A percentile compares a stretch with the other conserved stretches of the same genome.
Conservation (phyloP, 768 basidiomycete genomes). For the Pleurotus djamor region DNA sequence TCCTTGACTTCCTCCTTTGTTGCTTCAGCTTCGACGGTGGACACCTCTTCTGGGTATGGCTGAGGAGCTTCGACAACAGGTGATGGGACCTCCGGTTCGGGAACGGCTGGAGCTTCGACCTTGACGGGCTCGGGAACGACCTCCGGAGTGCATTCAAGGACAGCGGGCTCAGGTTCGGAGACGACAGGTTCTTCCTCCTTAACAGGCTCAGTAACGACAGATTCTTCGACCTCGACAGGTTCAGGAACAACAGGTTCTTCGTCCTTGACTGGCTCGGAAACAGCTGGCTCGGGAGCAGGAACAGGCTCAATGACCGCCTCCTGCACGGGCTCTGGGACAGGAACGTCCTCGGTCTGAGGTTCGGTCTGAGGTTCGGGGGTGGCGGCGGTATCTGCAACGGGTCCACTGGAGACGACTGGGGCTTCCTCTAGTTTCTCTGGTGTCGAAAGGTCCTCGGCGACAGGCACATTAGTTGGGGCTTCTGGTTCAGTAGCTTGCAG, state of each 20-base stretch:
- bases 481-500: not conserved
- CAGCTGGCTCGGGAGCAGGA: not conserved
- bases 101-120: slow-evolving; percentile 7
- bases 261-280: not conserved
- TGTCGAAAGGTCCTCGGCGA: not conserved
- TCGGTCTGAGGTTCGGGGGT: not conserved
- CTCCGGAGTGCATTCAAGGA: not conserved
- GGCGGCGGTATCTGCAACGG: slow-evolving; percentile 2
- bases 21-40: not conserved
- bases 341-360: not conserved
- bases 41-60: not conserved
- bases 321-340: not conserved
- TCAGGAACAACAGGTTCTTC: slow-evolving; percentile 2
- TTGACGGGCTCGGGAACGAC: slow-evolving; percentile 11
- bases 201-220: not conserved
- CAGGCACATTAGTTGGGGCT: not conserved
- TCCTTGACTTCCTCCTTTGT: not conserved
- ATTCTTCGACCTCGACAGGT: slow-evolving; percentile 9
- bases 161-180: slow-evolving; percentile 8
- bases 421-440: not conserved
- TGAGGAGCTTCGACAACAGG: not conserved
- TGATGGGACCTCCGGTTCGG: slow-evolving; percentile 10
- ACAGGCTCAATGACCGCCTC: slow-evolving; percentile 5
- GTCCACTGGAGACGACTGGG: slow-evolving; percentile 2
- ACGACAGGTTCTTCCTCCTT: not conserved